phyloP scores from a whole-genome alignment of 495 filamentous ascomycete species.

The Lophiotrema nucula region DNA sequence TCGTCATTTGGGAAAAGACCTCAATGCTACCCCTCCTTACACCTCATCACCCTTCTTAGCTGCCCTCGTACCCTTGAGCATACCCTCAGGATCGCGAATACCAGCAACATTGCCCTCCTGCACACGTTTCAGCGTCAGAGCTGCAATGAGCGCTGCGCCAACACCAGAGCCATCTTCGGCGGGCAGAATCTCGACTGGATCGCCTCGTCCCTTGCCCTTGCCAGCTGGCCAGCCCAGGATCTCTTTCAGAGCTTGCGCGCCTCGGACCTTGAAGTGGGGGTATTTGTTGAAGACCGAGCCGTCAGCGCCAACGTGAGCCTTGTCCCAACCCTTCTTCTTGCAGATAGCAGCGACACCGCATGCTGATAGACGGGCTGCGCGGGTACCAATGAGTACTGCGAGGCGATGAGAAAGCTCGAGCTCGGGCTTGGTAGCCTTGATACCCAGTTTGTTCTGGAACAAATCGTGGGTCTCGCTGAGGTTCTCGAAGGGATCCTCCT shows the following conservation, averaged over 20 bases:
- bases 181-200: constrained; percentile 80
- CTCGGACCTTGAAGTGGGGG: constrained; percentile 91
- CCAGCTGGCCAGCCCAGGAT: constrained; percentile 85
- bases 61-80: constrained; percentile 23
- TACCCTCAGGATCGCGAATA: constrained; percentile 66
- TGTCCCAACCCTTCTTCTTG: constrained; percentile 85
- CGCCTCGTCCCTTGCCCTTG: constrained; percentile 60
- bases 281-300: constrained; percentile 98
- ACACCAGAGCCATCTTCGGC: constrained; percentile 96
- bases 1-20: too few species aligned
- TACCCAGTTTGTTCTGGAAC: constrained; percentile 69
- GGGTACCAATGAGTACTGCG: constrained; percentile 90
- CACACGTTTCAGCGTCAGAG: constrained; percentile 83
- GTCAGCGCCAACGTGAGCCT: constrained; percentile 92
- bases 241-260: constrained; percentile 84
- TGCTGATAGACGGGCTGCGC: constrained; percentile 85
- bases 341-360: constrained; percentile 94
- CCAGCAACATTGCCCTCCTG: constrained; percentile 75
- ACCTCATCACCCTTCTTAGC: background rate
- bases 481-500: constrained; percentile 95
- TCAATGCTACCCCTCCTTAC: background rate
- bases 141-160: constrained; percentile 92
- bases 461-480: constrained; percentile 78
- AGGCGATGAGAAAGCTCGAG: constrained; percentile 83
- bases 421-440: constrained; percentile 68